These are phyloP conservation scores for Russula sp. DNA, from an alignment of 768 basidiomycete species.

Conservation along the genomic window DNA sequence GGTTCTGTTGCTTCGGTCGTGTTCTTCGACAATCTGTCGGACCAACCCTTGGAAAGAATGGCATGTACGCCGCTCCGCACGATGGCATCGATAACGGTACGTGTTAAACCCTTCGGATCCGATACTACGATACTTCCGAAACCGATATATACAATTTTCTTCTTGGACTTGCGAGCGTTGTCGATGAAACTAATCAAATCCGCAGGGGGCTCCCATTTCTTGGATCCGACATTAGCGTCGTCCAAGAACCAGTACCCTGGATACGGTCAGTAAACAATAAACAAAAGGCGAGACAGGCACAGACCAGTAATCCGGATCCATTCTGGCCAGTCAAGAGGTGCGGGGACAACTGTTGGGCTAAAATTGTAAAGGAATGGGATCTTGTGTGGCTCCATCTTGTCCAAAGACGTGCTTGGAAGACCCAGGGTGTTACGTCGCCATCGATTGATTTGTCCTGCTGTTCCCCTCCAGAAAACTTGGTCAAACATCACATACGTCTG, in stretches of 20 bases:
- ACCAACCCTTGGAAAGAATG: conserved; percentile 98
- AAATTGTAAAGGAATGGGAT: conserved; percentile 99
- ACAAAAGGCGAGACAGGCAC: conserved; percentile 2
- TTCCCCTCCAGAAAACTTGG: conserved; percentile 96
- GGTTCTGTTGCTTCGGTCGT: conserved; percentile 53
- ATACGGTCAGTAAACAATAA: conserved; percentile 4
- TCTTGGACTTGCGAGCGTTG: conserved; percentile 63
- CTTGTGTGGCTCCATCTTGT: conserved; percentile 96
- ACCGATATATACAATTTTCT: conserved; percentile 96
- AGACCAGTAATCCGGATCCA: conserved; percentile 92
- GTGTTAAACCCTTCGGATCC: conserved; percentile 90
- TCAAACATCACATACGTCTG: conserved; percentile 97
- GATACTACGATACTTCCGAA: conserved; percentile 97
- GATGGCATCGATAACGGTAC: conserved; percentile 85
- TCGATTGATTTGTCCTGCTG: conserved; percentile 88
- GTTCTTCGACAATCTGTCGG: conserved; percentile 76
- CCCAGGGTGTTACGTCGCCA: conserved; percentile 80
- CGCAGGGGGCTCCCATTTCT: conserved; percentile 85
- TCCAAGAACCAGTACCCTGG: conserved; percentile 97
- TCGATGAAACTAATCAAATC: conserved; percentile 83
- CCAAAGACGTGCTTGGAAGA: conserved; percentile 78
- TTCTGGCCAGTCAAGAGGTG: conserved; percentile 97
- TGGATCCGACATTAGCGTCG: conserved; percentile 82
- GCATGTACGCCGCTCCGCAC: conserved; percentile 82
- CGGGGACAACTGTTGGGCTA: conserved; percentile 85